These are phyloP conservation scores for Coemansia sp. DNA, from an alignment of 192 early-diverging fungal species.

Conservation along the genomic window DNA sequence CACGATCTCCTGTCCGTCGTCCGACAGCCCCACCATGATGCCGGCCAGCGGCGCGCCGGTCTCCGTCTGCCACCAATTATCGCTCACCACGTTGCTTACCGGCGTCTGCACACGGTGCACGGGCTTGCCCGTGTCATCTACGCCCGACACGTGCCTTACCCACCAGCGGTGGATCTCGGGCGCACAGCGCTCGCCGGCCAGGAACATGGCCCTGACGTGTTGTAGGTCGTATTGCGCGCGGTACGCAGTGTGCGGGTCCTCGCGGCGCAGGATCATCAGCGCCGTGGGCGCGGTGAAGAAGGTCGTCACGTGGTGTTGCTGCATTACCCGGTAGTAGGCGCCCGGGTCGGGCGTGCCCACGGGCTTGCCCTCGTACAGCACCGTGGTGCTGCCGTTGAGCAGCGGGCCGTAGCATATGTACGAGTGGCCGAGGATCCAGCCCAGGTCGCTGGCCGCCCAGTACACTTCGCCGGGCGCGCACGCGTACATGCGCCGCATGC, in stretches of 20 bases:
- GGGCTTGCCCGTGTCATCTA: conserved; percentile 21
- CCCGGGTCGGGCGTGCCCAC: conserved; percentile 75
- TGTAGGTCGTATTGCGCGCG: conserved; percentile 59
- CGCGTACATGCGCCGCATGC: conserved; percentile 69
- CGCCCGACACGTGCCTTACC: conserved; percentile 28
- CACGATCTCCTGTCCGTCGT: conserved; percentile 24
- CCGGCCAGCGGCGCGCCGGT: conserved; percentile 72
- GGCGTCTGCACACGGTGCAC: conserved; percentile 13
- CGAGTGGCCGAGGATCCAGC: conserved; percentile 86
- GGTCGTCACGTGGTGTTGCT: conserved; percentile 70
- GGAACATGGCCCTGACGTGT: conserved; percentile 62
- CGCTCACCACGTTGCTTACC: conserved; percentile 54
- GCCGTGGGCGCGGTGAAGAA: conserved; percentile 86
- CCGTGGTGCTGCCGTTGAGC: conserved; percentile 70
- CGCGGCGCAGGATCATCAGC: conserved; percentile 71
- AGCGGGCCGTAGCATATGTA: conserved; percentile 82
- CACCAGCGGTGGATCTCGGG: conserved; percentile 69
- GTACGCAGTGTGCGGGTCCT: conserved; percentile 65
- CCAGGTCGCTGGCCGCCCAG: conserved; percentile 80
- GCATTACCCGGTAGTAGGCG: conserved; percentile 71
- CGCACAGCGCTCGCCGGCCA: conserved; percentile 83
- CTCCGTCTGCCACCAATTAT: conserved; percentile 84
- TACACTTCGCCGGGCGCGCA: conserved; percentile 67
- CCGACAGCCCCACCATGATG: conserved; percentile 52
- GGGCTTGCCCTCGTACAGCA: conserved; percentile 90